Evolutionary conservation across 352 stramenopile genomes (phyloP).

Genomic region (Pythium monospermum): DNA sequence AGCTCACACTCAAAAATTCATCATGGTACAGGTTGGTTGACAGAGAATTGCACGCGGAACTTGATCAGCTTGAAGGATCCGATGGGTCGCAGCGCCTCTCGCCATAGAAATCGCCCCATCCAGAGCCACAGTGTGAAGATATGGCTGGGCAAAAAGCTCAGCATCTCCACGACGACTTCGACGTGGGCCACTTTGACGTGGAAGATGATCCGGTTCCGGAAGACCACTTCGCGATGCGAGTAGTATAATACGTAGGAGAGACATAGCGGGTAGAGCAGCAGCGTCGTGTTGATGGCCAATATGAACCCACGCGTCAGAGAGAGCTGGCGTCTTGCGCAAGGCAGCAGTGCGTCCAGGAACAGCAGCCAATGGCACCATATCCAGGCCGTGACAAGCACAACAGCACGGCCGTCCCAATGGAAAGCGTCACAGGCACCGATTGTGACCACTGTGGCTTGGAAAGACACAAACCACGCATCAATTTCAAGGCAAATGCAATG

Average conservation of each 20-base stretch:
- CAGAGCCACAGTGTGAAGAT: constrained; percentile 9
- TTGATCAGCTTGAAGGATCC: constrained; percentile 12
- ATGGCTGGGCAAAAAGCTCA: constrained; percentile 3
- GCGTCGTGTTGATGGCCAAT: background rate
- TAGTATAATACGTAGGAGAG: constrained; percentile 1
- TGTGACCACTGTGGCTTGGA: constrained; percentile 2
- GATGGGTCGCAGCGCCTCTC: background rate
- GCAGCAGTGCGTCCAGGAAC: constrained; percentile 15
- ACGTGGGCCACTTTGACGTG: background rate
- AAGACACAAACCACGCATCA: constrained; percentile 20
- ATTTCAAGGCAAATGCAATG: constrained; percentile 9
- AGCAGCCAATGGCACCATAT: constrained; percentile 18
- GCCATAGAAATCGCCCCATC: constrained; percentile 8
- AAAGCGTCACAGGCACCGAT: constrained; percentile 9
- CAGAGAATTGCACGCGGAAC: background rate
- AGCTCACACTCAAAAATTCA: no score
- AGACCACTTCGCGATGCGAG: background rate
- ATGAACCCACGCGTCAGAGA: constrained; percentile 7
- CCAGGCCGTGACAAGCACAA: constrained; percentile 5
- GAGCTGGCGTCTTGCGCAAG: constrained; percentile 2
- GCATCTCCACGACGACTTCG: background rate
- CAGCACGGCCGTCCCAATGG: constrained; percentile 6
- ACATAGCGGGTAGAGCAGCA: background rate
- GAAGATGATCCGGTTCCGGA: background rate
- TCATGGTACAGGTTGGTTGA: no score